phyloP scores from a whole-genome alignment of 176 grass and related monocot species.

The Musa troglodytarum region DNA sequence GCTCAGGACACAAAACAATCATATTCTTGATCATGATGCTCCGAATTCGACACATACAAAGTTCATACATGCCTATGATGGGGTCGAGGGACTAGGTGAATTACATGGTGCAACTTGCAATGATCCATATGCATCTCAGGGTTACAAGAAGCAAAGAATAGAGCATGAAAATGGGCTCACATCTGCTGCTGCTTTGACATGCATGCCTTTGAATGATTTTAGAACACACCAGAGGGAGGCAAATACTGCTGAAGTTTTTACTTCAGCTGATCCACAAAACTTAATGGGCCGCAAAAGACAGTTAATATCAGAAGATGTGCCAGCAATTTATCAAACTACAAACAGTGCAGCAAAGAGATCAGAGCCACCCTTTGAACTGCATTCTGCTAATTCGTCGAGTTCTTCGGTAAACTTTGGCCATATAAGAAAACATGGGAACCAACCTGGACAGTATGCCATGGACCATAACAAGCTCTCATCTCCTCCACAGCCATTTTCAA shows the following conservation, averaged over 20 bases:
- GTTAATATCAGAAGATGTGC: slow-evolving; percentile 13
- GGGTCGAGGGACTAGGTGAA: slow-evolving; percentile 8
- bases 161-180: slow-evolving; percentile 18
- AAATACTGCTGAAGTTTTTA: slow-evolving; percentile 22
- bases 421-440: slow-evolving; percentile 1
- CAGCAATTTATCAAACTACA: slow-evolving; percentile 14
- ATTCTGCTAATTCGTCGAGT: background rate
- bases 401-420: background rate
- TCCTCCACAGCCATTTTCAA: background rate
- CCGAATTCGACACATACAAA: slow-evolving; percentile 25
- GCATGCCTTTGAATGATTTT: slow-evolving; percentile 11
- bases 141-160: slow-evolving; percentile 39
- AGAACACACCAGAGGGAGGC: slow-evolving; percentile 20
- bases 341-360: slow-evolving; percentile 21
- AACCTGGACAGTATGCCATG: background rate
- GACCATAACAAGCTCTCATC: background rate
- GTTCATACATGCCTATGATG: slow-evolving; percentile 11
- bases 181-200: slow-evolving; percentile 19
- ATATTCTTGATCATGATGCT: slow-evolving; percentile 31
- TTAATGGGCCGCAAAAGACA: slow-evolving; percentile 31
- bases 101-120: slow-evolving; percentile 7
- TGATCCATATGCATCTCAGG: slow-evolving; percentile 24
- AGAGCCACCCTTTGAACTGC: background rate
- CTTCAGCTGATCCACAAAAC: slow-evolving; percentile 36
- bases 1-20: slow-evolving; percentile 36